Evolutionary conservation across 1,139 yeast genomes (phyloP).

Genomic region (Eremothecium gossypii): DNA sequence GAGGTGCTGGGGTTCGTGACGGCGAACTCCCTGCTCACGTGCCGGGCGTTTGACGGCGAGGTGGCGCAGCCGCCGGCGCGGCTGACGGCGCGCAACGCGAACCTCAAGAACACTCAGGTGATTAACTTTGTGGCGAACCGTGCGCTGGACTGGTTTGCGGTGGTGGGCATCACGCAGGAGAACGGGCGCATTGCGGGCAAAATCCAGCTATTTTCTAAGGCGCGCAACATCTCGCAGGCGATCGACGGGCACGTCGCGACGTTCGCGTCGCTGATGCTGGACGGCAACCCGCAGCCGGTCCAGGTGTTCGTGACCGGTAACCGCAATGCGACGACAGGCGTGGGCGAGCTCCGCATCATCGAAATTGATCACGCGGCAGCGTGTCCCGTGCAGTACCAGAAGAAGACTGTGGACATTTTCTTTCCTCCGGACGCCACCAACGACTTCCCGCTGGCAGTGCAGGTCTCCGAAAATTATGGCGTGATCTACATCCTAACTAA

Average conservation of each 20-base stretch:
- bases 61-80: slow-evolving; percentile 66
- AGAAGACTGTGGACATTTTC: slow-evolving; percentile 86
- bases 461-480: slow-evolving; percentile 79
- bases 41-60: slow-evolving; percentile 78
- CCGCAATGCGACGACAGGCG: slow-evolving; percentile 68
- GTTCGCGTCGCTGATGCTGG: slow-evolving; percentile 67
- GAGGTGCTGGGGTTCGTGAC: slow-evolving; percentile 78
- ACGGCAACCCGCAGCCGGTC: slow-evolving; percentile 61
- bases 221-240: slow-evolving; percentile 89
- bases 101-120: slow-evolving; percentile 74
- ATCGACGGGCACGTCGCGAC: slow-evolving; percentile 96
- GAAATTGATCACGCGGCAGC: slow-evolving; percentile 90
- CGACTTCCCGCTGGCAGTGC: slow-evolving; percentile 94
- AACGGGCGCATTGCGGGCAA: slow-evolving; percentile 94
- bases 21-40: slow-evolving; percentile 60
- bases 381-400: slow-evolving; percentile 67
- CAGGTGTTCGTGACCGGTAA: slow-evolving; percentile 85
- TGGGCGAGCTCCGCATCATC: slow-evolving; percentile 82
- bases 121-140: slow-evolving; percentile 83
- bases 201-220: slow-evolving; percentile 82
- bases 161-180: slow-evolving; percentile 91
- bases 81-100: slow-evolving; percentile 76
- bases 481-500: slow-evolving; percentile 84
- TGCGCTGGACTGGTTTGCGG: slow-evolving; percentile 84
- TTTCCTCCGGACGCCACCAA: slow-evolving; percentile 95